phyloP scores from a whole-genome alignment of 495 filamentous ascomycete genomes.

The Filosporella fistucella region DNA sequence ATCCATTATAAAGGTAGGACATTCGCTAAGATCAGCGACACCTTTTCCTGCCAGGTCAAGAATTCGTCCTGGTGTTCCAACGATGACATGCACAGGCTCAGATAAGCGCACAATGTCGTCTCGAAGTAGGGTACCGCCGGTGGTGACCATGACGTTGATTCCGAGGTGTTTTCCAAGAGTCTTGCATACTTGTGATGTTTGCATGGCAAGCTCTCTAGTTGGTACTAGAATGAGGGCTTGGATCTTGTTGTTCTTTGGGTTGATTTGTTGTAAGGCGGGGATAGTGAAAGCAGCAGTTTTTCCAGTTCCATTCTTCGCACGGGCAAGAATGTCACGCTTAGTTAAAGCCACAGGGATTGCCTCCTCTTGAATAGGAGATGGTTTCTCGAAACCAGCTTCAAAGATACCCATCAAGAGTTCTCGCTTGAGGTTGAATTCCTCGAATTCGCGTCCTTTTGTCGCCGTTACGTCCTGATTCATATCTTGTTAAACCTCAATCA shows the following conservation, averaged over 20 bases:
- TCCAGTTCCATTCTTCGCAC: slow-evolving; percentile 97
- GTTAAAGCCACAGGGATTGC: slow-evolving; percentile 95
- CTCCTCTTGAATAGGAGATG: slow-evolving; percentile 98
- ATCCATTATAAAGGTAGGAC: slow-evolving; percentile 98
- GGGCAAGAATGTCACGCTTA: slow-evolving; percentile 89
- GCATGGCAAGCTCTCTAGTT: slow-evolving; percentile 94
- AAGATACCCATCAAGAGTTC: slow-evolving; percentile 98
- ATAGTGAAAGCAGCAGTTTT: slow-evolving; percentile 99
- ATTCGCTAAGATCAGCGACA: slow-evolving; percentile 93
- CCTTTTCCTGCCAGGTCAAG: slow-evolving; percentile 91
- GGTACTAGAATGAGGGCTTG: slow-evolving; percentile 95
- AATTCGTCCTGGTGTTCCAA: slow-evolving; percentile 94
- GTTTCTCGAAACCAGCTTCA: slow-evolving; percentile 97
- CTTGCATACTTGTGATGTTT: slow-evolving; percentile 98
- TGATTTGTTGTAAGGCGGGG: slow-evolving; percentile 90
- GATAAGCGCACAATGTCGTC: slow-evolving; percentile 96
- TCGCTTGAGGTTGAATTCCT: slow-evolving; percentile 91
- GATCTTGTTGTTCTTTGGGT: slow-evolving; percentile 90
- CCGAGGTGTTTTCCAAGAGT: slow-evolving; percentile 94
- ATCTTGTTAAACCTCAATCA: slow-evolving; percentile 3
- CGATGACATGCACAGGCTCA: slow-evolving; percentile 93
- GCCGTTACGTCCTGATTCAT: slow-evolving; percentile 84
- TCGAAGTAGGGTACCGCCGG: slow-evolving; percentile 87
- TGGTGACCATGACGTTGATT: slow-evolving; percentile 98
- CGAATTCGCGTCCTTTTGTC: slow-evolving; percentile 95